Percentiles rank a stretch among this genome's conserved stretches.
phyloP scores from a whole-genome alignment of 2,329 filamentous ascomycete genomes.

The Phialophora tarda region DNA sequence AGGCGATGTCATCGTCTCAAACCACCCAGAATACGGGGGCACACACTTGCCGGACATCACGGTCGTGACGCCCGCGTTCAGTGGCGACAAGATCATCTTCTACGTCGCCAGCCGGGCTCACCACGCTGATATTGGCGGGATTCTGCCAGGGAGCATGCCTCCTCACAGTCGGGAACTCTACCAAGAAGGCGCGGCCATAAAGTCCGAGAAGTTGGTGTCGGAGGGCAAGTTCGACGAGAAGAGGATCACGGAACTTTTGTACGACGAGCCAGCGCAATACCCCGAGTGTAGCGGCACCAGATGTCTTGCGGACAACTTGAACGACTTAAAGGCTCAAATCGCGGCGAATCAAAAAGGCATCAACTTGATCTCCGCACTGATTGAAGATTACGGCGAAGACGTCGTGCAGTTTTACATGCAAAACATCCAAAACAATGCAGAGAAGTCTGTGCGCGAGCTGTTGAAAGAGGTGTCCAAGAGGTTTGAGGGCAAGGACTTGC shows the following conservation, averaged over 20 bases:
- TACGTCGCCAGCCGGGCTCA: constrained; percentile 82
- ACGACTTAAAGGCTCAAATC: constrained; percentile 84
- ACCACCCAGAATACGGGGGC: constrained; percentile 82
- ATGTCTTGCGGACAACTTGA: constrained; percentile 81
- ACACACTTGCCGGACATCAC: constrained; percentile 86
- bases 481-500: constrained; percentile 72
- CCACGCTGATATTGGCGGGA: constrained; percentile 84
- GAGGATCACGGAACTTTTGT: constrained; percentile 72
- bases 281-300: constrained; percentile 79
- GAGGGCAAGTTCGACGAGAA: constrained; percentile 73
- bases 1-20: constrained; percentile 82
- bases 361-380: constrained; percentile 73
- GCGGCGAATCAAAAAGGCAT: constrained; percentile 88
- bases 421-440: constrained; percentile 80
- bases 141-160: constrained; percentile 83
- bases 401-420: constrained; percentile 85
- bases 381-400: constrained; percentile 76
- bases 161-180: constrained; percentile 70
- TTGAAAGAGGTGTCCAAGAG: constrained; percentile 72
- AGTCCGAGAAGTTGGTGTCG: constrained; percentile 61
- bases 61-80: constrained; percentile 79
- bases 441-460: constrained; percentile 73
- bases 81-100: constrained; percentile 71
- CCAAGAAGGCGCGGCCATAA: constrained; percentile 69
- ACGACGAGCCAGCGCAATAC: constrained; percentile 74